Conservation (phyloP, 805 yeast genomes). For the Myxozyma geophila region DNA sequence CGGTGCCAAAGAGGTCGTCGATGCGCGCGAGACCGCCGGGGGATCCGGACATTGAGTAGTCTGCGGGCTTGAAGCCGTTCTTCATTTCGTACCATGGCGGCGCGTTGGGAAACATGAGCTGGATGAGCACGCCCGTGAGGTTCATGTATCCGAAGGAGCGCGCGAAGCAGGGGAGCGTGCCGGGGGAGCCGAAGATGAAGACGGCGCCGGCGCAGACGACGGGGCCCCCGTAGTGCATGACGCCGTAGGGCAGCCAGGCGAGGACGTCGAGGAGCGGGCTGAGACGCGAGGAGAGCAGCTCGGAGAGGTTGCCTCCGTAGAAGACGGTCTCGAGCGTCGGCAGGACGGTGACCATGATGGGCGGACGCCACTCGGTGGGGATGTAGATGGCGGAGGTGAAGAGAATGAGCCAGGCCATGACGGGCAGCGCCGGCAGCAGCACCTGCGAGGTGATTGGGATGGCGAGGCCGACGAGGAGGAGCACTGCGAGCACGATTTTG, state of each 20-base stretch:
- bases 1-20: slow-evolving; percentile 75
- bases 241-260: slow-evolving; percentile 96
- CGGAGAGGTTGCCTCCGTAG: slow-evolving; percentile 85
- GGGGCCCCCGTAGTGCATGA: slow-evolving; percentile 86
- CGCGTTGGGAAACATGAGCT: slow-evolving; percentile 87
- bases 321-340: slow-evolving; percentile 92
- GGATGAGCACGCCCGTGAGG: slow-evolving; percentile 79
- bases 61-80: slow-evolving; percentile 86
- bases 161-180: slow-evolving; percentile 78
- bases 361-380: slow-evolving; percentile 76
- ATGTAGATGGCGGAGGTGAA: slow-evolving; percentile 70
- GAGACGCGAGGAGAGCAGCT: slow-evolving; percentile 74
- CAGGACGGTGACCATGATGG: slow-evolving; percentile 83
- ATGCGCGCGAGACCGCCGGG: slow-evolving; percentile 95
- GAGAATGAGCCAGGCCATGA: slow-evolving; percentile 81
- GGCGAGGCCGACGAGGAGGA: slow-evolving; percentile 59
- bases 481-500: slow-evolving; percentile 50
- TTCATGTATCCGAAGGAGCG: slow-evolving; percentile 97
- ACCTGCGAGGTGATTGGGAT: slow-evolving; percentile 84
- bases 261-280: slow-evolving; percentile 71
- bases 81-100: slow-evolving; percentile 95
- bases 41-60: slow-evolving; percentile 88
- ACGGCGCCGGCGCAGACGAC: slow-evolving; percentile 78
- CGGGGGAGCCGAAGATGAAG: slow-evolving; percentile 91
- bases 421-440: slow-evolving; percentile 79